Evolutionary conservation across 2,329 filamentous ascomycete species (phyloP).

Genomic region (Calonectria hongkongensis): DNA sequence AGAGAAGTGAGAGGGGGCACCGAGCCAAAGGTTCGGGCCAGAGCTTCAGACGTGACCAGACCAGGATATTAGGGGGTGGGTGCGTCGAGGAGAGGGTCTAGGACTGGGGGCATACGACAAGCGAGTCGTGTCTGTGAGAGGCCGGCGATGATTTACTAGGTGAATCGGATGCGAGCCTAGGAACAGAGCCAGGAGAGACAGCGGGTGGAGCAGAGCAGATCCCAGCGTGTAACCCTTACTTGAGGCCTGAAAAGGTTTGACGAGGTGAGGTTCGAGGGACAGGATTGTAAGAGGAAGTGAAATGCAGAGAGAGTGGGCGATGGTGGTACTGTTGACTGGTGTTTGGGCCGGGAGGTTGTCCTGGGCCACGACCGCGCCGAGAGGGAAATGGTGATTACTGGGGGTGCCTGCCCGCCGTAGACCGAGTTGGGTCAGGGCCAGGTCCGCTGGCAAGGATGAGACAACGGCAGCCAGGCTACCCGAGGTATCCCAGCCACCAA

Average conservation of each 20-base stretch:
- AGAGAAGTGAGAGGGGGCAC: conserved; percentile 42
- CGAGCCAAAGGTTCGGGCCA: conserved; percentile 41
- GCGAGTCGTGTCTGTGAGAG: conserved; percentile 27
- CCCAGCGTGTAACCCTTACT: conserved; percentile 3
- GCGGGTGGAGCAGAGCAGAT: neutral
- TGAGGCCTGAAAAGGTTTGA: conserved; percentile 18
- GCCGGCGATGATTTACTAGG: conserved; percentile 15
- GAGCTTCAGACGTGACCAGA: conserved; percentile 36
- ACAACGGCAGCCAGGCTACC: conserved; percentile 33
- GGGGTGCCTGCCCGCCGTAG: conserved; percentile 43
- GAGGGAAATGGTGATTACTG: conserved; percentile 53
- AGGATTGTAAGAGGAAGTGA: conserved; percentile 45
- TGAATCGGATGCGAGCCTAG: conserved; percentile 10
- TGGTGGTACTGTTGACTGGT: conserved; percentile 49
- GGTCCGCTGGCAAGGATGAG: conserved; percentile 42
- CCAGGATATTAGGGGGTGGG: conserved; percentile 41
- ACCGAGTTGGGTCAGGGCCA: conserved; percentile 41
- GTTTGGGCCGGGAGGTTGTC: conserved; percentile 51
- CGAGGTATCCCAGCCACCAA: conserved; percentile 40
- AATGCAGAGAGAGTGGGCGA: conserved; percentile 48
- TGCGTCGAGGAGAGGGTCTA: conserved; percentile 28
- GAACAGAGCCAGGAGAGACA: neutral
- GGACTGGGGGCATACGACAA: conserved; percentile 18
- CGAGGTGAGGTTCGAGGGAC: conserved; percentile 34
- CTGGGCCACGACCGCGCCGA: conserved; percentile 42